Evolutionary conservation across 257 asterid genomes (phyloP).

Genomic region (Leonotis leonurus): DNA sequence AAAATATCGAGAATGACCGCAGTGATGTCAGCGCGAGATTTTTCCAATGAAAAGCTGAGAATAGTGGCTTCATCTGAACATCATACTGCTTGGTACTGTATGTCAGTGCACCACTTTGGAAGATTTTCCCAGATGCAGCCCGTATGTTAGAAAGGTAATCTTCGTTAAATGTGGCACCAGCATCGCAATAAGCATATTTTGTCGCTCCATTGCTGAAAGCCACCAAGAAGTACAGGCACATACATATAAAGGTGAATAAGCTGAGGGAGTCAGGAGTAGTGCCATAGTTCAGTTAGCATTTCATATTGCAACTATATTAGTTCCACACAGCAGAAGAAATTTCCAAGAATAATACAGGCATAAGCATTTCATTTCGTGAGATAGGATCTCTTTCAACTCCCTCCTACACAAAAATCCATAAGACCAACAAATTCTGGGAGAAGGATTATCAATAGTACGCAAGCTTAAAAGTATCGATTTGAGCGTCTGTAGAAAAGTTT

Average conservation of each 20-base stretch:
- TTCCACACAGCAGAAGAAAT: background rate
- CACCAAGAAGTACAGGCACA: background rate
- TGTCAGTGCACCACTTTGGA: conserved; percentile 30
- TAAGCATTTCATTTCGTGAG: background rate
- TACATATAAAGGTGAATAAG: background rate
- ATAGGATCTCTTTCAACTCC: background rate
- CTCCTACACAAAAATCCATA: background rate
- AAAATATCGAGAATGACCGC: conserved; percentile 71
- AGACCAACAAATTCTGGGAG: background rate
- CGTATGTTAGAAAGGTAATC: conserved; percentile 45
- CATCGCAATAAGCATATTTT: conserved; percentile 57
- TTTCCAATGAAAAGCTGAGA: conserved; percentile 89
- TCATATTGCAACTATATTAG: background rate
- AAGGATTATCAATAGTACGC: background rate
- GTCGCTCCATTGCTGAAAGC: conserved; percentile 38
- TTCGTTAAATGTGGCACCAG: conserved; percentile 45
- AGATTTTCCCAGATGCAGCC: conserved; percentile 24
- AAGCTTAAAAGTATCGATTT: background rate
- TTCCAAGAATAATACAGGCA: background rate
- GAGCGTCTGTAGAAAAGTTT: background rate
- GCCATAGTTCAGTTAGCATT: background rate
- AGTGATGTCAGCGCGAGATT: conserved; percentile 60
- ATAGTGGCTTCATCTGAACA: conserved; percentile 63
- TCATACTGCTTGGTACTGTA: conserved; percentile 54
- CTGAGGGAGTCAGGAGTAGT: background rate